Base-by-base conservation (phyloP, 805 yeast genomes). In the Candida montana region DNA sequence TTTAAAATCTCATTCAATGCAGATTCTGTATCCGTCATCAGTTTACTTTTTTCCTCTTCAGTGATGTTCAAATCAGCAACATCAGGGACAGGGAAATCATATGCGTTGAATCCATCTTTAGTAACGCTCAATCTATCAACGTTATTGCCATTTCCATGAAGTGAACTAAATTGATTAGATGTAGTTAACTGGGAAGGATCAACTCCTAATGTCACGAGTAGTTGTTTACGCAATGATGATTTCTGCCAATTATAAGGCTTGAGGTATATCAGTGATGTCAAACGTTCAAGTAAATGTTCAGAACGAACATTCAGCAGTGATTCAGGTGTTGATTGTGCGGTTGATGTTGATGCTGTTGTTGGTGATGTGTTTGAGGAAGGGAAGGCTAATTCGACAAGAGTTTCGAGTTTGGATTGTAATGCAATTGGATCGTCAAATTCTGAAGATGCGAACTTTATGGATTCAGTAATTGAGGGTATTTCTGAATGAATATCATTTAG, bases 211-310 rank as follows among this genome's bases (percentile, higher is more conserved):
- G 79, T 73, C 16, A 81, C 65, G 26, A 83, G 65, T 26, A 87
- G 60, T 49, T 75, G 77, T 50, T 83, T 74, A 38, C 89, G 74
- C 19, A 83, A 71, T 16, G 78, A 68, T 55, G 85, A 81, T 40
- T 71, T 71, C 33, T 72, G 74, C 95, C 95, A 87, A 45, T 79
- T 80, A 15, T 80, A 71, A 1, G 81, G 83, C 23, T 70, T 71
- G 27, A 77, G 58, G 37, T 70, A 68, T 0, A 79, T 77, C 13
- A 67, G 42, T 9, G 65, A 64, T 3, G 76, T 65, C n/a, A 81
- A 59, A 41, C 71, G 71, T 17, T 62, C 60, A 62, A 74, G 71
- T 10, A 77, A 61, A 28, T 63, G 62, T 10, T 51, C 42, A 1
- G 76, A 66, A 18, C 73, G 45, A 11, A 63, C 69, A 27, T 53